Conservation (phyloP, 1,284 basidiomycete species). For the Earliella scabrosa region DNA sequence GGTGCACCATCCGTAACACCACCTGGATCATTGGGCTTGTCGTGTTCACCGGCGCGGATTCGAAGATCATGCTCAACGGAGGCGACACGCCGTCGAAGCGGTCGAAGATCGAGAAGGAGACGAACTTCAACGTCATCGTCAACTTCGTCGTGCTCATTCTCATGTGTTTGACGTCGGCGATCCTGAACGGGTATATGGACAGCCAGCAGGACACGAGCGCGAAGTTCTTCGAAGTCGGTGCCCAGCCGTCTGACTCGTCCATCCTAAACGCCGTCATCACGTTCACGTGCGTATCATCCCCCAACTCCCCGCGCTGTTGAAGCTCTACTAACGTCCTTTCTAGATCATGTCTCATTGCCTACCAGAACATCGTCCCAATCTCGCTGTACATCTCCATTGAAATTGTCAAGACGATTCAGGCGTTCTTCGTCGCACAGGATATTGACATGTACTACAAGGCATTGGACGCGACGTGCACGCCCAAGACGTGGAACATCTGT, state of each 20-base stretch:
- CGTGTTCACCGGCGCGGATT: slow-evolving; percentile 93
- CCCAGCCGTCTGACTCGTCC: slow-evolving; percentile 63
- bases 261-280: slow-evolving; percentile 87
- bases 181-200: slow-evolving; percentile 79
- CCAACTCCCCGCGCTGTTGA: too few relatives aligned
- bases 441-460: slow-evolving; percentile 95
- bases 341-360: slow-evolving; percentile 88
- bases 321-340: slow-evolving; percentile 3
- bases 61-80: slow-evolving; percentile 98
- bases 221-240: slow-evolving; percentile 71
- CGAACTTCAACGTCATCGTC: slow-evolving; percentile 98
- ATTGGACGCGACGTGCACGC: slow-evolving; percentile 87
- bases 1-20: slow-evolving; percentile 93
- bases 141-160: slow-evolving; percentile 85
- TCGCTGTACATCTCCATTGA: slow-evolving; percentile 98
- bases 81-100: slow-evolving; percentile 93
- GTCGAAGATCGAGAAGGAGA: slow-evolving; percentile 96
- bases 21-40: slow-evolving; percentile 95
- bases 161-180: slow-evolving; percentile 79
- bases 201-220: slow-evolving; percentile 69
- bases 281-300: slow-evolving; percentile 89
- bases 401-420: slow-evolving; percentile 97
- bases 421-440: slow-evolving; percentile 97
- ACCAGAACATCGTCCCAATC: slow-evolving; percentile 98
- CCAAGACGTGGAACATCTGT: slow-evolving; percentile 98